Percentiles rank a stretch among this genome's conserved stretches.
Evolutionary conservation across 805 yeast species (phyloP).

Genomic region (Yamadazyma philogaea): DNA sequence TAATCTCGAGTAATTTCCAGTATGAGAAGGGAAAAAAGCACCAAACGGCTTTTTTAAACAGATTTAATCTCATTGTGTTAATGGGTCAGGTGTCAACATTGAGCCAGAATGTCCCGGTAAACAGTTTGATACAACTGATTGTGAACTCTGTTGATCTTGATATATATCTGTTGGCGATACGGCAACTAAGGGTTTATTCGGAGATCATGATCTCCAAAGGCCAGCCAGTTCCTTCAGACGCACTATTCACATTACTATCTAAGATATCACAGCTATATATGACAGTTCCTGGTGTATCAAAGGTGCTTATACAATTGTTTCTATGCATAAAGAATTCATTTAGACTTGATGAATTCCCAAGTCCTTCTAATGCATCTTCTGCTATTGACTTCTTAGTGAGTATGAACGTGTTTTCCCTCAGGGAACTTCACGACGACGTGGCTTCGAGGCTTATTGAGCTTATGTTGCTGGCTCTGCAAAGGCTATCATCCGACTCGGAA

Average conservation of each 20-base stretch:
- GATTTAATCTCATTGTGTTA: slow-evolving; percentile 34
- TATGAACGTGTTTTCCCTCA: slow-evolving; percentile 5
- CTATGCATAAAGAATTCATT: slow-evolving; percentile 9
- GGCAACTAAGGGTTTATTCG: slow-evolving; percentile 19
- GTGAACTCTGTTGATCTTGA: slow-evolving; percentile 21
- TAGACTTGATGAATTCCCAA: slow-evolving; percentile 1
- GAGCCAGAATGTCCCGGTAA: slow-evolving; percentile 29
- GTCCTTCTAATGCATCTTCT: neutral
- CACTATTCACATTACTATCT: slow-evolving; percentile 18
- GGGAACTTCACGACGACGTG: slow-evolving; percentile 11
- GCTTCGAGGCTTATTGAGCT: slow-evolving; percentile 5
- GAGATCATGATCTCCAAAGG: slow-evolving; percentile 16
- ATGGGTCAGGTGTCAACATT: slow-evolving; percentile 33
- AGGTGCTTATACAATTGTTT: slow-evolving; percentile 16
- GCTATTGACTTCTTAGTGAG: slow-evolving; percentile 1
- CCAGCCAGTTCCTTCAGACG: slow-evolving; percentile 19
- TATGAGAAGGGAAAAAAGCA: slow-evolving; percentile 26
- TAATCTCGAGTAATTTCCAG: slow-evolving; percentile 36
- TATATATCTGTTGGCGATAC: slow-evolving; percentile 21
- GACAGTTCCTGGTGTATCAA: slow-evolving; percentile 18
- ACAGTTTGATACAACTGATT: slow-evolving; percentile 24
- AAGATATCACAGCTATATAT: slow-evolving; percentile 12
- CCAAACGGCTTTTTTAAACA: slow-evolving; percentile 32
- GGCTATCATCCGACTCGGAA: neutral
- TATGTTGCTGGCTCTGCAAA: neutral